Evolutionary conservation across 2,329 filamentous ascomycete species (phyloP).

Genomic region (Diaporthe destruens): DNA sequence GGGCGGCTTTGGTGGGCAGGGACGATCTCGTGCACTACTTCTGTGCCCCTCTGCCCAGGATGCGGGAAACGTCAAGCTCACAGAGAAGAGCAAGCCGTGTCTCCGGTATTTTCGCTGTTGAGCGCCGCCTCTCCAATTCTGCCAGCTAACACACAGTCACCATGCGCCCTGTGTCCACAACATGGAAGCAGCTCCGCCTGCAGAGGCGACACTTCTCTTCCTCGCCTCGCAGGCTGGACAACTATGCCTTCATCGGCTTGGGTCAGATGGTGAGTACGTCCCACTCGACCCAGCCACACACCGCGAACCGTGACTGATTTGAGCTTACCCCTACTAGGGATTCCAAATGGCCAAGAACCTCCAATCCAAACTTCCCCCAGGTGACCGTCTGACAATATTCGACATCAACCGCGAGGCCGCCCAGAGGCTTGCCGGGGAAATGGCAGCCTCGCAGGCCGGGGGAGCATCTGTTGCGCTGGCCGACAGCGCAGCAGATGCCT

Average conservation of each 20-base stretch:
- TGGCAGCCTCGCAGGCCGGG: slow-evolving; percentile 54
- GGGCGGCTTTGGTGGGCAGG: slow-evolving; percentile 50
- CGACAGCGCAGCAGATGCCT: slow-evolving; percentile 60
- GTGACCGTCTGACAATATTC: slow-evolving; percentile 66
- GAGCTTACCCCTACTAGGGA: slow-evolving; percentile 56
- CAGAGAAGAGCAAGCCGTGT: not conserved
- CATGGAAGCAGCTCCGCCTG: slow-evolving; percentile 48
- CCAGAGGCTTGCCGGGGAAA: slow-evolving; percentile 61
- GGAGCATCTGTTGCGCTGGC: slow-evolving; percentile 63
- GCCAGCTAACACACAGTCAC: slow-evolving; percentile 34
- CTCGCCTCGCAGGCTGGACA: slow-evolving; percentile 61
- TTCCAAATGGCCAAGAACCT: slow-evolving; percentile 75
- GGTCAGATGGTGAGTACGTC: slow-evolving; percentile 68
- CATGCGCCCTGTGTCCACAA: slow-evolving; percentile 45
- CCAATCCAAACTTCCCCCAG: slow-evolving; percentile 65
- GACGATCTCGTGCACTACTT: slow-evolving; percentile 32
- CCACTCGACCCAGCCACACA: not conserved
- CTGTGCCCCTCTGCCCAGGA: slow-evolving; percentile 25
- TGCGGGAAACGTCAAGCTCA: not conserved
- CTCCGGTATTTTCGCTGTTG: not conserved
- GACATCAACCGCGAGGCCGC: slow-evolving; percentile 67
- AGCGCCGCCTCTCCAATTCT: not conserved
- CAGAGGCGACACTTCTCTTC: slow-evolving; percentile 65
- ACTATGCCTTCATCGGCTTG: slow-evolving; percentile 70
- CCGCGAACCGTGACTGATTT: not conserved